Evolutionary conservation across 441 rosid species (phyloP), one percentile per base, ranked within the genome.

Genomic region (Gossypium gossypioides): DNA sequence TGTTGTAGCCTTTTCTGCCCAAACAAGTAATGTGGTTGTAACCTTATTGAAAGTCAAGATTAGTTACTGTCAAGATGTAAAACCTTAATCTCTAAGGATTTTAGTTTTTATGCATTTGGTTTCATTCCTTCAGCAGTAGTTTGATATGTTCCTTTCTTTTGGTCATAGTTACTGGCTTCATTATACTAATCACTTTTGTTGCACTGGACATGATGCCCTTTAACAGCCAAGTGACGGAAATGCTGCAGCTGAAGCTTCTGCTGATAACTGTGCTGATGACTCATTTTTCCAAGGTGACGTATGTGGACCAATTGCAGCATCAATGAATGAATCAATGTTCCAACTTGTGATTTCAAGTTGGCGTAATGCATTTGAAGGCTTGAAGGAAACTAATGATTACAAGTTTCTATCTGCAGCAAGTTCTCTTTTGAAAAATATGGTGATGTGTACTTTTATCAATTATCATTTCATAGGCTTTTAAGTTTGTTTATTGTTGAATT

Each of bases 291-390:
- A 85, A 67, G 97, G 89, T 73, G 88, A 87, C 83, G 76, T 90
- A 46, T 96, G 98, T 75, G 97, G 97, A 70, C 99, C 99, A 16
- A 87, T 96, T 81, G 91, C 98, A 71, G 89, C 88, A 82, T 79
- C 97, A 65, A 89, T 93, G 85, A 88, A 89, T 71, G 98, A 96
- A 82, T 85, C 93, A 67, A 91, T 93, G 99, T 93, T 96, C 82
- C 66, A 68, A 72, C 85, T 96, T 62, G 89, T 96, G 77, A 77
- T 86, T 71, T 91, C 97, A 55, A 93, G 84, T 77, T 96, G 99
- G 99, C 91, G 87, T 61, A 46, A 62, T 82, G 92, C 94, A 69
- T 89, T 87, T 85, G 97, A 96, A 56, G 89, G 87, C 75, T 84
- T 91, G 82, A 93, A 96, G 81, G 91, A 93, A 82, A 90, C 97